phyloP scores from a whole-genome alignment of 2,329 filamentous ascomycete genomes.

The Parasarocladium wereldwijsianum region DNA sequence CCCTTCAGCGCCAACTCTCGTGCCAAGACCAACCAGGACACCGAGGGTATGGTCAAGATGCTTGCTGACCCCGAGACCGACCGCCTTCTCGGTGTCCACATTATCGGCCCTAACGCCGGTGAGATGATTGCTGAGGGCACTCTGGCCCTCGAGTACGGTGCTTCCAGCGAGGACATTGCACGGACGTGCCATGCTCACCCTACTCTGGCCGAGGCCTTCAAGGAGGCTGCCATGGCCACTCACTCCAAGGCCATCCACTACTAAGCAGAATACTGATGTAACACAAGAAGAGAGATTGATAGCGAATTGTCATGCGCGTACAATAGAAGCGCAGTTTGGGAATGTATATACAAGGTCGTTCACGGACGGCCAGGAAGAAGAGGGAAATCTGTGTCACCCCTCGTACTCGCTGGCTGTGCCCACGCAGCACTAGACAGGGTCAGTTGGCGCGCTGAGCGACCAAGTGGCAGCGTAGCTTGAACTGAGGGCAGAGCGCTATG shows the following conservation, averaged over 20 bases:
- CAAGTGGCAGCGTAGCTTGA: no score
- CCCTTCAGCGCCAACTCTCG: conserved; percentile 97
- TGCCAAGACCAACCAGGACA: conserved; percentile 96
- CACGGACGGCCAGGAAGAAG: no score
- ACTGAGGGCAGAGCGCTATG: no score
- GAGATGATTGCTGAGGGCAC: conserved; percentile 99
- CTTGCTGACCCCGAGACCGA: conserved; percentile 93
- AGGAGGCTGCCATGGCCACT: conserved; percentile 98
- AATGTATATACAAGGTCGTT: background rate
- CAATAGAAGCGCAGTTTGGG: background rate
- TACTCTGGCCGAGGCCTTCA: conserved; percentile 92
- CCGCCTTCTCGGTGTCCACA: conserved; percentile 87
- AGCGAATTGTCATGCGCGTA: background rate
- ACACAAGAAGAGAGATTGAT: background rate
- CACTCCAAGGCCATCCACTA: conserved; percentile 94
- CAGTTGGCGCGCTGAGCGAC: no score
- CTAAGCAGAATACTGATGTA: conserved; percentile 31
- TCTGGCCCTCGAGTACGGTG: conserved; percentile 89
- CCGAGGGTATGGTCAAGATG: conserved; percentile 94
- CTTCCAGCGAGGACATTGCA: conserved; percentile 85
- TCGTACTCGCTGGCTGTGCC: no score
- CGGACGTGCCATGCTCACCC: conserved; percentile 95
- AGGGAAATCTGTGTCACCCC: no score
- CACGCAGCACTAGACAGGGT: no score
- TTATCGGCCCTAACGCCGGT: conserved; percentile 87